Percentiles rank a stretch among this genome's conserved stretches.
Conservation (phyloP, 2,329 filamentous ascomycete genomes). For the Graphilbum sp. region DNA sequence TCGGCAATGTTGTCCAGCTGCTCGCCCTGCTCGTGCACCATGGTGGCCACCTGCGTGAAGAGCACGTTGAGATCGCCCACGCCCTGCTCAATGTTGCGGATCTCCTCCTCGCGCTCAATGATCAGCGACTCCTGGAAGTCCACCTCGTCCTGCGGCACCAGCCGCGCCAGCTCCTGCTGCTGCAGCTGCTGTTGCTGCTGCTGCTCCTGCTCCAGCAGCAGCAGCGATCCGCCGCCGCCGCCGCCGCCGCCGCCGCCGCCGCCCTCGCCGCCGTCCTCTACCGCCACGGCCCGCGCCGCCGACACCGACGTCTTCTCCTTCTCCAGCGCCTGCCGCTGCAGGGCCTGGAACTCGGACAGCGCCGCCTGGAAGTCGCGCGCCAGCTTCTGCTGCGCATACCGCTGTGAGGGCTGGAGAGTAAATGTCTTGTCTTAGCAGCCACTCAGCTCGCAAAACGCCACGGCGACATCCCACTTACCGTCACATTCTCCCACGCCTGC, state of each 20-base stretch:
- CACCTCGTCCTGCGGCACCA: conserved; percentile 85
- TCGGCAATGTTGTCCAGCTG: conserved; percentile 74
- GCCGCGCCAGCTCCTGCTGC: conserved; percentile 59
- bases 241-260: conserved; percentile 8
- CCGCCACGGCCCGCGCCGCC: conserved; percentile 66
- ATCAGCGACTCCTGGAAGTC: conserved; percentile 96
- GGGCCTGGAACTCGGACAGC: conserved; percentile 75
- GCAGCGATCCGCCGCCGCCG: conserved; percentile 8
- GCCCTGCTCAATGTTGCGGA: conserved; percentile 91
- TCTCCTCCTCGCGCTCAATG: conserved; percentile 90
- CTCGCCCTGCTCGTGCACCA: conserved; percentile 86
- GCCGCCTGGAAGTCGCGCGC: conserved; percentile 84
- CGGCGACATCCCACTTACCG: conserved; percentile 32
- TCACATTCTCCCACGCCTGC: conserved; percentile 71
- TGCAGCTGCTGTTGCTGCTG: conserved; percentile 46
- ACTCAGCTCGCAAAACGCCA: too few relatives aligned
- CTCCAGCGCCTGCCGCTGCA: conserved; percentile 82
- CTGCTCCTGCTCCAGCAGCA: conserved; percentile 30
- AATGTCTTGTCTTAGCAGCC: too few relatives aligned
- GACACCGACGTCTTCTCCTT: conserved; percentile 79
- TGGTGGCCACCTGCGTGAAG: conserved; percentile 95
- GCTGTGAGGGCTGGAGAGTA: conserved; percentile 61
- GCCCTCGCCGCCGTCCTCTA: conserved; percentile 29
- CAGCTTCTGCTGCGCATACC: conserved; percentile 90
- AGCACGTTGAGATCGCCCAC: conserved; percentile 92